A percentile compares a stretch with the other conserved stretches of the same genome.
phyloP scores from a whole-genome alignment of 1,284 basidiomycete genomes.

The Puccinia horiana region DNA sequence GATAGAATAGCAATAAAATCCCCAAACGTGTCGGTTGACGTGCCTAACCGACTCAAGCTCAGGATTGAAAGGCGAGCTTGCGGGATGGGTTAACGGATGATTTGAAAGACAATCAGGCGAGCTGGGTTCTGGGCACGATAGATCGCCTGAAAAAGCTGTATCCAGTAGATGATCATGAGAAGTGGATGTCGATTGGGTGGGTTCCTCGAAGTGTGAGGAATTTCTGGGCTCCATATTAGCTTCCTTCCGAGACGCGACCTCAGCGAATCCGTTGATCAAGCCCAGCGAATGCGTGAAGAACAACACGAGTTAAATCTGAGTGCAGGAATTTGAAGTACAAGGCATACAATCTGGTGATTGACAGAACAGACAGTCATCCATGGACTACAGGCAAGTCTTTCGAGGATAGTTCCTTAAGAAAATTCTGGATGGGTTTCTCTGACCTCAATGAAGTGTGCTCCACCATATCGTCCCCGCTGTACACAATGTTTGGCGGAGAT shows the following conservation, averaged over 20 bases:
- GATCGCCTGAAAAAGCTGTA: background rate
- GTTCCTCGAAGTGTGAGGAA: background rate
- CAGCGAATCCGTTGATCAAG: no score
- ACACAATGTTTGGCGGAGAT: background rate
- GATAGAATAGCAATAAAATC: constrained; percentile 45
- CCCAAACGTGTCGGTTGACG: constrained; percentile 9
- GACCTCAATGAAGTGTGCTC: background rate
- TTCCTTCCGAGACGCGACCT: no score
- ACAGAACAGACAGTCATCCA: no score
- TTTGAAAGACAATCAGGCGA: background rate
- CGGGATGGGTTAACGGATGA: background rate
- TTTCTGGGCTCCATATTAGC: background rate
- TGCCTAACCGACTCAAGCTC: background rate
- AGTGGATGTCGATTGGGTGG: background rate
- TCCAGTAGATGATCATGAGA: background rate
- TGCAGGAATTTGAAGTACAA: no score
- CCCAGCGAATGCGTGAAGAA: no score
- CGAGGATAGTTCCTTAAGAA: background rate
- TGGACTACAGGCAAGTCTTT: no score
- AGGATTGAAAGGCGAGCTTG: background rate
- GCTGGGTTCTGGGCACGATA: background rate
- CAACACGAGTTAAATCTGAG: no score
- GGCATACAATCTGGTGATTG: no score
- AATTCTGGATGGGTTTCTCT: background rate
- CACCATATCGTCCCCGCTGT: no score